Conservation (phyloP, 1,284 basidiomycete species). For the Ustilago crameri region DNA sequence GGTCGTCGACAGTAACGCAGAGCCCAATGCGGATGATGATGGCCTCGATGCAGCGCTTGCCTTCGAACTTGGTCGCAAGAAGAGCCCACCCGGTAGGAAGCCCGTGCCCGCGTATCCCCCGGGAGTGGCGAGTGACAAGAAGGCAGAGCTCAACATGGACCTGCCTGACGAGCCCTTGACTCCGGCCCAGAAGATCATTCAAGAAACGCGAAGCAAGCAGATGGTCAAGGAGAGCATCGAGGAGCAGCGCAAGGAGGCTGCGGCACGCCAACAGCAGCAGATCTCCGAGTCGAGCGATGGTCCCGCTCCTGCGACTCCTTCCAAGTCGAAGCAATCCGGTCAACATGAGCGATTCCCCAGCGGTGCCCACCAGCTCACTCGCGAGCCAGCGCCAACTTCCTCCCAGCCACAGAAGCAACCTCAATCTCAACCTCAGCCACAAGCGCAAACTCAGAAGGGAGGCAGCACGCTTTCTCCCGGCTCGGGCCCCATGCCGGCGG, state of each 20-base stretch:
- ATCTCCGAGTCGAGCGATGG: slow-evolving; percentile 4
- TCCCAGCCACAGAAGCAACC: no score
- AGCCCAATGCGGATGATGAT: background rate
- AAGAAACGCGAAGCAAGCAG: slow-evolving; percentile 56
- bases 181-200: slow-evolving; percentile 60
- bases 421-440: background rate
- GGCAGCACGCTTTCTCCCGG: slow-evolving; percentile 48
- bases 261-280: slow-evolving; percentile 8
- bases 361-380: slow-evolving; percentile 41
- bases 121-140: background rate
- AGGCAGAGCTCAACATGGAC: background rate
- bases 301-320: slow-evolving; percentile 19
- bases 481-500: slow-evolving; percentile 47
- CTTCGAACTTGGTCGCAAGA: slow-evolving; percentile 31
- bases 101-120: slow-evolving; percentile 41
- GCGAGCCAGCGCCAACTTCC: slow-evolving; percentile 14
- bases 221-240: slow-evolving; percentile 44
- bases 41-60: slow-evolving; percentile 20
- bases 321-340: slow-evolving; percentile 11
- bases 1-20: slow-evolving; percentile 24
- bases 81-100: slow-evolving; percentile 55
- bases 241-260: slow-evolving; percentile 26
- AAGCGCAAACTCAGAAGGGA: slow-evolving; percentile 1
- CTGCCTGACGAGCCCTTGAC: slow-evolving; percentile 42
- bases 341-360: slow-evolving; percentile 31